A percentile compares a stretch with the other conserved stretches of the same genome.
These are phyloP conservation scores for Pholiota molesta DNA, from an alignment of 768 basidiomycete genomes.

Conservation along the genomic window DNA sequence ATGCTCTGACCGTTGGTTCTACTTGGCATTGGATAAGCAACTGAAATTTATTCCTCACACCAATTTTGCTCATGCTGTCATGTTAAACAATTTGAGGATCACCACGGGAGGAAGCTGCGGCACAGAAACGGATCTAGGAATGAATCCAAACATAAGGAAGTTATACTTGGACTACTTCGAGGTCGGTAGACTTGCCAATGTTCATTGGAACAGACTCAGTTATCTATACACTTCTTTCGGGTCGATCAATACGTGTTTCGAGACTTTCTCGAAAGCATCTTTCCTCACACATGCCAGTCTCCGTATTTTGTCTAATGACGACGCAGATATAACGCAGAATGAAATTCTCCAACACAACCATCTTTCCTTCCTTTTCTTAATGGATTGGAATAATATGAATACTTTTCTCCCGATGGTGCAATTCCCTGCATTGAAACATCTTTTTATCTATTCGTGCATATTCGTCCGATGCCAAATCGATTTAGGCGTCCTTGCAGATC, in stretches of 20 bases:
- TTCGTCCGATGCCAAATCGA: background rate
- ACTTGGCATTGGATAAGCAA: background rate
- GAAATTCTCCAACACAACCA: background rate
- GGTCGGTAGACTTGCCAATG: too few relatives aligned
- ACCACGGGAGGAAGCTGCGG: too few relatives aligned
- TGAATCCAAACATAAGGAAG: background rate
- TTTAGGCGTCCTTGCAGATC: background rate
- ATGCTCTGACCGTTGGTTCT: background rate
- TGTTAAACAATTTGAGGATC: background rate
- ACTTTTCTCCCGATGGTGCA: background rate
- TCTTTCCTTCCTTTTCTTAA: background rate
- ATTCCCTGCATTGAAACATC: background rate
- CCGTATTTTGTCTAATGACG: too few relatives aligned
- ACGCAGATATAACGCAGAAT: too few relatives aligned
- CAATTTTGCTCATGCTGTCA: background rate
- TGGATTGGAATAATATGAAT: background rate
- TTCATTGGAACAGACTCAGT: too few relatives aligned
- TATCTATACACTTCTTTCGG: too few relatives aligned
- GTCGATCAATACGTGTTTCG: background rate
- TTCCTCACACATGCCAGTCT: background rate
- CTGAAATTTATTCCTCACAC: too few relatives aligned
- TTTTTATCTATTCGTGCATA: background rate
- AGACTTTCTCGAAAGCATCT: background rate
- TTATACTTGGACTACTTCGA: background rate
- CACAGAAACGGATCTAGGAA: background rate